Base-by-base conservation (phyloP, 805 yeast species). In the Candida rishiriensis region DNA sequence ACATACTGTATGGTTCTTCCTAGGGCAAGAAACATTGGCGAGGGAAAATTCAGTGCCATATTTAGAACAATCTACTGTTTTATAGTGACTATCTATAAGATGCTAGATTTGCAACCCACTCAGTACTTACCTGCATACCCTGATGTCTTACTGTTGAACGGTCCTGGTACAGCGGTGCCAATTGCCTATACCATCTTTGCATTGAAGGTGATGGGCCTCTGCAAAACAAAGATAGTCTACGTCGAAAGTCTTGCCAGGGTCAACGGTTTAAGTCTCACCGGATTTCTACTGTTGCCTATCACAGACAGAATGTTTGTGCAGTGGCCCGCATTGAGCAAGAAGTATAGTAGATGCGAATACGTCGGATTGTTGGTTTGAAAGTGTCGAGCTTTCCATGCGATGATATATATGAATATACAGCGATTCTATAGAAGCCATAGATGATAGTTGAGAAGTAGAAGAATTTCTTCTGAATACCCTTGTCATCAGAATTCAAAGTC, bases 241-340 rank as follows among this genome's bases (percentile, higher is more conserved):
- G 69, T 91, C 21, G 98, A 91, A 63, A 83, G 93, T 39, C 69
- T 91, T 35, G 97, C 98, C 0, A 70, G 98, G 35, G 96, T 89
- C 10, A 70, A 72, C 42, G 66, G 69, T 2, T 70, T 93, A 41
- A 88, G 97, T 57, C 65, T 89, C 29, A 81, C 90, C 14, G 99
- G 98, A 0, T 59, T 65, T 39, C 60, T 93, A 15, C 59, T 91
- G 12, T 69, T 85, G 49, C 88, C 88, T 3, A 67, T 93, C 3
- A 71, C 82, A 3, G 85, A 88, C 59, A 69, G 90, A 17, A 85
- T 93, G 48, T 57, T 93, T 1, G 98, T 93, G 9, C 99, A 93
- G 61, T 93, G 99, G 99, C 78, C 77, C 26, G 70, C 71, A 26
- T 68, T 93, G 43, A 70, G 73, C 8, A 49, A 56, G 16, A 57